Evolutionary conservation across 495 filamentous ascomycete genomes (phyloP), one percentile per base, ranked within the genome.

Genomic region (Hypoxylon perforatum): DNA sequence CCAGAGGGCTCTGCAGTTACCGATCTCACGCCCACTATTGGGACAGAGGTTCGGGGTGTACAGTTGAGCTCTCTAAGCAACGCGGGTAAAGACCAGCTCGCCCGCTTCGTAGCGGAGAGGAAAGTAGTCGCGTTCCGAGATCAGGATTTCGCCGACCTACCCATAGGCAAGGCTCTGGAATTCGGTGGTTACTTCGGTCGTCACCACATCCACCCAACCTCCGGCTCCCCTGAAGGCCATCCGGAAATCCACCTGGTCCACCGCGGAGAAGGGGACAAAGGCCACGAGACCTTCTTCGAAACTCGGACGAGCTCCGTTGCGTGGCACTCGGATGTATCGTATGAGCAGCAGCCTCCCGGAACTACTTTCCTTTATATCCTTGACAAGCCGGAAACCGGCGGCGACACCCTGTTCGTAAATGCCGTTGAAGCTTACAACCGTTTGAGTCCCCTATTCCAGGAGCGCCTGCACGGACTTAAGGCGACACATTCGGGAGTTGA

Each of bases 241-340:
- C 91, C 91, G 8, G 89, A 94, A 62, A 77, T 95, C 52, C 91
- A 94, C 73, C 79, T 94, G 4, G 92, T 94, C 5, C 90, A 94
- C 73, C 87, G 91, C 12, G 87, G 87, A 22, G 89, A 86, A 0
- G 87, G 86, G 14, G 87, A 90, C 60, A 83, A 83, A 39, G 81
- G 77, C 11, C 76, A 80, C 15, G 81, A 88, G 42, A 67, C 78
- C 17, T 88, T 86, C 73, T 89, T 93, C 52, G 78, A 84, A 23
- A 86, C 81, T 30, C 80, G 89, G 35, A 91, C 86, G 1, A 89
- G 82, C 67, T 88, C 85, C n/a, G 87, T 91, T 0, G 84, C 88
- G 1, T 94, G 91, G 92, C 91, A 94, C 75, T 89, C 87, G 1
- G 92, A 96, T 76, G 90, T 94, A 0, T 89, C 87, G 4, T 94